Conservation (phyloP, 1,284 basidiomycete species). For the Moniliophthora roreri region DNA sequence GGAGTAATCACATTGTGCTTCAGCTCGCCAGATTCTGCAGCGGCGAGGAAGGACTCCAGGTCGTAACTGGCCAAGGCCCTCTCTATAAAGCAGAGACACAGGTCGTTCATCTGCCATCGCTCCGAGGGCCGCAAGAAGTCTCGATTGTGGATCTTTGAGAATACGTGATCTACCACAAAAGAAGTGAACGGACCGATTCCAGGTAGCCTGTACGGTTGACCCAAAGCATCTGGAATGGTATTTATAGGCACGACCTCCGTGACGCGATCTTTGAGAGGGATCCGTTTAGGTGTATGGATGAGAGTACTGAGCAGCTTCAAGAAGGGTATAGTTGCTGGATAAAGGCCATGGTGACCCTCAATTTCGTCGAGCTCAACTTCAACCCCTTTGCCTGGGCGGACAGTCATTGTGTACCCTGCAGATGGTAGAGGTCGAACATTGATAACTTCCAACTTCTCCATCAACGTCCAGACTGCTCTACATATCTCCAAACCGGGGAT, state of each 20-base stretch:
- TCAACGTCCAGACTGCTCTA: slow-evolving; percentile 77
- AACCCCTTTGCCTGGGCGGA: slow-evolving; percentile 65
- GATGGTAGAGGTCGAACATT: slow-evolving; percentile 56
- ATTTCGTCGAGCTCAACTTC: slow-evolving; percentile 85
- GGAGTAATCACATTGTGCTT: slow-evolving; percentile 54
- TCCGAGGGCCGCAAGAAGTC: slow-evolving; percentile 79
- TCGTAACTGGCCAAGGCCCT: slow-evolving; percentile 82
- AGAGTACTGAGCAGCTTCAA: slow-evolving; percentile 81
- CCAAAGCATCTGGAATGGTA: slow-evolving; percentile 77
- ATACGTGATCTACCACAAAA: slow-evolving; percentile 90
- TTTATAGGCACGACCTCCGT: slow-evolving; percentile 61
- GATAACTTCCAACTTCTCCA: slow-evolving; percentile 85
- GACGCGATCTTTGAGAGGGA: slow-evolving; percentile 58
- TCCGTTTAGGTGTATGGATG: slow-evolving; percentile 73
- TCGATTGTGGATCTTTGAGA: slow-evolving; percentile 67
- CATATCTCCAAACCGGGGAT: slow-evolving; percentile 76
- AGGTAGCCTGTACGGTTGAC: slow-evolving; percentile 71
- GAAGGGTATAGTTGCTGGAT: slow-evolving; percentile 89
- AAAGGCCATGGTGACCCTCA: slow-evolving; percentile 76
- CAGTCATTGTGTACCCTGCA: slow-evolving; percentile 34
- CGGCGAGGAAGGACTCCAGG: slow-evolving; percentile 61
- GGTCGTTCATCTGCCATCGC: slow-evolving; percentile 85
- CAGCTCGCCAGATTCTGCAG: slow-evolving; percentile 47
- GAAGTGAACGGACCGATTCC: slow-evolving; percentile 78
- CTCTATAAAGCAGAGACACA: slow-evolving; percentile 85